These are phyloP conservation scores for Kwoniella dendrophila DNA, from an alignment of 768 basidiomycete genomes.

Conservation along the genomic window DNA sequence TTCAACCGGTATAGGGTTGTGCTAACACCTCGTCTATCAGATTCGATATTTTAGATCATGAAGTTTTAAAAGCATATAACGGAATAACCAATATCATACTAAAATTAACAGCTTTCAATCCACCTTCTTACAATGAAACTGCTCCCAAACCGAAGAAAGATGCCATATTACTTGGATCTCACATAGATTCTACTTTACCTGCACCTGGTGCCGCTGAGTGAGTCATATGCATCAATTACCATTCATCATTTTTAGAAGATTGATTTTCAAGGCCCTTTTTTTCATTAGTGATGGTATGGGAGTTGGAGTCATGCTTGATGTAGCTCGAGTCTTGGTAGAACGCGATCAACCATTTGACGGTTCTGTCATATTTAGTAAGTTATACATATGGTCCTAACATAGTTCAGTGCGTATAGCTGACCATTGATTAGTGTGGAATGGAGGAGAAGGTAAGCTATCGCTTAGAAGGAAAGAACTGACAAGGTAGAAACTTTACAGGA, in stretches of 20 bases:
- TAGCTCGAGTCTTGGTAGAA: conserved; percentile 72
- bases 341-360: conserved; percentile 73
- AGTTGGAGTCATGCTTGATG: conserved; percentile 89
- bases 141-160: conserved; percentile 67
- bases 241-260: conserved; percentile 56
- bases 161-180: conserved; percentile 82
- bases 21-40: conserved; percentile 60
- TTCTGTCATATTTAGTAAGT: conserved; percentile 79
- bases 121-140: conserved; percentile 62
- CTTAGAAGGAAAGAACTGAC: conserved; percentile 9
- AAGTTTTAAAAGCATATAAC: conserved; percentile 80
- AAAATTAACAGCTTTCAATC: conserved; percentile 65
- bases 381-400: not conserved
- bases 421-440: conserved; percentile 74
- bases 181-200: conserved; percentile 86
- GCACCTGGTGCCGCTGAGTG: conserved; percentile 63
- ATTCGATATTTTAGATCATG: conserved; percentile 86
- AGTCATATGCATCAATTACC: conserved; percentile 14
- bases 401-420: not conserved
- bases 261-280: too few relatives aligned
- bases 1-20: too few relatives aligned
- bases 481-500: conserved; percentile 80
- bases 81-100: conserved; percentile 86
- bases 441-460: conserved; percentile 66
- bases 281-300: conserved; percentile 88